Evolutionary conservation across 257 asterid genomes (phyloP).

Genomic region (Avicennia marina): DNA sequence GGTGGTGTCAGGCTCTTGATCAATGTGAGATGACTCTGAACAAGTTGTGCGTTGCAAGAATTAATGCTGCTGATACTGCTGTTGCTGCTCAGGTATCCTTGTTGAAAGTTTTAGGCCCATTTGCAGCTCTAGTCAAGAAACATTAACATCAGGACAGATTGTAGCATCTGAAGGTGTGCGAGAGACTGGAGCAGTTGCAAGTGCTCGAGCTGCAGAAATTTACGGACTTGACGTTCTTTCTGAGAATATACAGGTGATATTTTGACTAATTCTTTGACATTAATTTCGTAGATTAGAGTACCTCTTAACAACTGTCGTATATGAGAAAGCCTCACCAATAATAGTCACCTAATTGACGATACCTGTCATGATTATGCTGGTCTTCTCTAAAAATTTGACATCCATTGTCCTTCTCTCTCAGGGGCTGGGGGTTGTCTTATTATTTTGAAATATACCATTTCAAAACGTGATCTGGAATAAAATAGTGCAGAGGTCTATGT

Average conservation of each 20-base stretch:
- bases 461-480: no score
- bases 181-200: conserved; percentile 84
- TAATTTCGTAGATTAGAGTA: conserved; percentile 1
- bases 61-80: conserved; percentile 65
- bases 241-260: conserved; percentile 66
- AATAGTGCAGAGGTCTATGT: no score
- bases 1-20: conserved; percentile 78
- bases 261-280: background rate
- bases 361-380: no score
- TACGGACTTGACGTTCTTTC: conserved; percentile 86
- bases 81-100: conserved; percentile 81
- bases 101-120: conserved; percentile 6
- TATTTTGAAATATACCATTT: no score
- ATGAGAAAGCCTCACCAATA: no score
- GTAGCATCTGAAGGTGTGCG: conserved; percentile 56
- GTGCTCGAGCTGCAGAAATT: conserved; percentile 79
- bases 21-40: conserved; percentile 62
- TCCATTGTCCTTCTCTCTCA: no score
- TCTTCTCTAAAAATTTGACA: no score
- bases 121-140: background rate
- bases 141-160: conserved; percentile 45
- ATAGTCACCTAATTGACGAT: no score
- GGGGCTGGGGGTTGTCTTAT: no score
- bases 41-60: conserved; percentile 48
- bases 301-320: no score